These are phyloP conservation scores for Cystobasidium tubakii DNA, from an alignment of 768 basidiomycete genomes.

Conservation along the genomic window DNA sequence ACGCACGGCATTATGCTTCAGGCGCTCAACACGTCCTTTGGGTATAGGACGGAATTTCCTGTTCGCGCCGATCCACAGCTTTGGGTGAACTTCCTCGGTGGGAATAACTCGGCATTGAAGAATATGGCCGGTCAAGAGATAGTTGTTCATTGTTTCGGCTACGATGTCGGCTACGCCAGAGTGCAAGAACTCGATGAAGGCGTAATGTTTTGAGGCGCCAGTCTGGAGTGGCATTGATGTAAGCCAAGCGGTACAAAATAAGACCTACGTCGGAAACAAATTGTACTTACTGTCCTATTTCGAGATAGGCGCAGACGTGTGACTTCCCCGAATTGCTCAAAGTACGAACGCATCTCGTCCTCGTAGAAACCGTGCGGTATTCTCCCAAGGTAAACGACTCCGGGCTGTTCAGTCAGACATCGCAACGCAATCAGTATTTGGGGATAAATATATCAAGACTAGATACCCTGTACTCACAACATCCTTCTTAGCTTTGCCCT, in stretches of 20 bases:
- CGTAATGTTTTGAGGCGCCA: slow-evolving; percentile 93
- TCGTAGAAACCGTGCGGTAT: slow-evolving; percentile 98
- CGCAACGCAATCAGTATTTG: too few species aligned
- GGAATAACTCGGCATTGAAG: slow-evolving; percentile 85
- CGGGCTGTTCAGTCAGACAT: slow-evolving; percentile 51
- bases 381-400: slow-evolving; percentile 81
- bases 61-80: slow-evolving; percentile 96
- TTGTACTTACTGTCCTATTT: slow-evolving; percentile 68
- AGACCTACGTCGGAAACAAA: not conserved
- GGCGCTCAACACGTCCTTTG: slow-evolving; percentile 61
- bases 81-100: slow-evolving; percentile 79
- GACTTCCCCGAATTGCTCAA: slow-evolving; percentile 87
- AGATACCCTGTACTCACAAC: not conserved
- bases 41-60: slow-evolving; percentile 80
- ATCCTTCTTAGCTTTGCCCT: slow-evolving; percentile 12
- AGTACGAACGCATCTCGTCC: slow-evolving; percentile 84
- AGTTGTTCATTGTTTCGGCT: slow-evolving; percentile 98
- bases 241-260: not conserved
- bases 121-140: slow-evolving; percentile 88
- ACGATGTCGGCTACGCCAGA: slow-evolving; percentile 86
- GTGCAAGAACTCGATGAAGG: slow-evolving; percentile 88
- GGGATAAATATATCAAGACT: not conserved
- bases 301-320: slow-evolving; percentile 81
- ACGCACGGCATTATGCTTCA: slow-evolving; percentile 74
- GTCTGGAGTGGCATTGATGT: slow-evolving; percentile 56